Percentiles rank a stretch among this genome's conserved stretches.
Evolutionary conservation across 108 stramenopile genomes (phyloP).

Genomic region (Nitzschia sp.): DNA sequence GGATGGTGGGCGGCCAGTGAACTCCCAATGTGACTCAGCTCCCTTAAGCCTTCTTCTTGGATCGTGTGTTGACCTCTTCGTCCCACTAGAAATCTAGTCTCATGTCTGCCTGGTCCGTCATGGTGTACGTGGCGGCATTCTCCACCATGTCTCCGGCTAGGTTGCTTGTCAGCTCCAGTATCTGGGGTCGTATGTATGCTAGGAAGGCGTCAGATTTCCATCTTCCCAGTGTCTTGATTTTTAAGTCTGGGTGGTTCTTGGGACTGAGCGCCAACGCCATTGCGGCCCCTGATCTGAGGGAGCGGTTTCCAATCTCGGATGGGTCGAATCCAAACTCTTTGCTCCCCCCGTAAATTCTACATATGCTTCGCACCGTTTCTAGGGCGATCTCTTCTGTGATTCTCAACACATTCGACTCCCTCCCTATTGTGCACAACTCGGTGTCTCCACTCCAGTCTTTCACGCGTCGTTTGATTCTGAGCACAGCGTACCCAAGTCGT

Average conservation of each 20-base stretch:
- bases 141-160: background rate
- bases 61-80: too few relatives aligned
- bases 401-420: background rate
- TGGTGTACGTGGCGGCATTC: too few relatives aligned
- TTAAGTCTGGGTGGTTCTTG: background rate
- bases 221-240: conserved; percentile 5
- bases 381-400: background rate
- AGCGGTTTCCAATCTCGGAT: conserved; percentile 1
- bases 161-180: background rate
- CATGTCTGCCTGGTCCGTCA: too few relatives aligned
- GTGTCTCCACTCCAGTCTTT: background rate
- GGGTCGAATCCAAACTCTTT: background rate
- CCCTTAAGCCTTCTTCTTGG: too few relatives aligned
- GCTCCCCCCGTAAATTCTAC: background rate
- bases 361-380: background rate
- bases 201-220: conserved; percentile 10
- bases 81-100: too few relatives aligned
- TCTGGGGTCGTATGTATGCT: conserved; percentile 4
- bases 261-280: conserved; percentile 2
- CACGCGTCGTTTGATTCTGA: background rate
- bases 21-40: too few relatives aligned
- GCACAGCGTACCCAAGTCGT: background rate
- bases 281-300: conserved; percentile 5
- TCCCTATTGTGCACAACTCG: background rate
- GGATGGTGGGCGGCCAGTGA: too few relatives aligned